These are phyloP conservation scores for Diacronema lutheri DNA, from an alignment of 78 protist genomes.

Conservation along the genomic window DNA sequence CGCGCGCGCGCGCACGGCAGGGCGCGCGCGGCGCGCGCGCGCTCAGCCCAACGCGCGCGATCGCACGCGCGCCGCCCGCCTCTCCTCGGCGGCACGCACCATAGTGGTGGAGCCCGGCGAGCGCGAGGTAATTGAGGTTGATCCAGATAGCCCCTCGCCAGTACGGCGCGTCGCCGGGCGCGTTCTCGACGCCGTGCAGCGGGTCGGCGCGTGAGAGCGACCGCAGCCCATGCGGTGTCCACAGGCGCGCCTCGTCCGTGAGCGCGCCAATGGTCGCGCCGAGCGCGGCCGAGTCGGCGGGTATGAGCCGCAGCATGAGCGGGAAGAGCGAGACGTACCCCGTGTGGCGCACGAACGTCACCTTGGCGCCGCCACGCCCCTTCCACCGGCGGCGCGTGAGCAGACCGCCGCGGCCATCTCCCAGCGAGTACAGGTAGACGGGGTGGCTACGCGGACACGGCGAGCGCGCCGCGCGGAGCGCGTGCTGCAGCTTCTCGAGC, in stretches of 20 bases:
- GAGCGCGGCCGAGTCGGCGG: conserved; percentile 5
- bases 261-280: conserved; percentile 4
- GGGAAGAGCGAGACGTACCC: conserved; percentile 87
- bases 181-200: conserved; percentile 63
- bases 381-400: background rate
- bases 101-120: conserved; percentile 40
- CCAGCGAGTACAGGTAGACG: conserved; percentile 3
- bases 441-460: conserved; percentile 23
- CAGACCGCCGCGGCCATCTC: background rate
- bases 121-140: conserved; percentile 86
- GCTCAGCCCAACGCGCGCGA: background rate
- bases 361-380: background rate
- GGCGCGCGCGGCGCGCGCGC: background rate
- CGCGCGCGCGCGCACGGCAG: background rate
- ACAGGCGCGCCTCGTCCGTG: conserved; percentile 42
- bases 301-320: conserved; percentile 46
- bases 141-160: conserved; percentile 96
- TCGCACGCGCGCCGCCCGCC: background rate
- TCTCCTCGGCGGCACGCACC: background rate
- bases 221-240: conserved; percentile 55
- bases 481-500: no score
- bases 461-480: background rate
- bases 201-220: conserved; percentile 54
- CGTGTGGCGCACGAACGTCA: background rate
- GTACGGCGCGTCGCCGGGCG: conserved; percentile 48